Base-by-base conservation (phyloP, 331 rosid genomes). In the Acacia concinna region DNA sequence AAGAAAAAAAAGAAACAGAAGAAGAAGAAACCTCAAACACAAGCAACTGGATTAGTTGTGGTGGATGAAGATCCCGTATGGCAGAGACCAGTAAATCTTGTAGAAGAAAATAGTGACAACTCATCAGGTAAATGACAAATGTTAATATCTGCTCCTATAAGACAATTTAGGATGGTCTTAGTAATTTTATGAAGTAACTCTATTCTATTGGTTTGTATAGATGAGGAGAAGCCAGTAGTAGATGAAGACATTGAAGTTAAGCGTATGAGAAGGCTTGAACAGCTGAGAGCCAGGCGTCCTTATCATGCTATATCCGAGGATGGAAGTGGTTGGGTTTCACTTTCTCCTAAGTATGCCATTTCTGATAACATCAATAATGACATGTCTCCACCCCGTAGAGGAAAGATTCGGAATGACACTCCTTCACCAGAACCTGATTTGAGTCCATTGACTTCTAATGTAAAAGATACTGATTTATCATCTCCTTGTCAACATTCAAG, bases 281-380 rank as follows among this genome's bases (percentile, higher is more conserved):
- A 78, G 62, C 78, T 91, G 51, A 88, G 85, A 86, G 97, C 97
- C 15, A 87, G 80, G 17, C 99, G 91, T 57, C 82, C 91, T 32
- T 81, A 79, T 81, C 82, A 91, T 87, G 87, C 89, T 62, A 87
- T 95, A 78, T 90, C 94, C 1, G 97, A 92, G 78, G 98, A 95
- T 83, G 99, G 99, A 59, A 95, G 99, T 84, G 99, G 99, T 84
- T 95, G 99, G 97, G 81, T 95, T 85, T 54, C 94, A 18, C 92
- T 95, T 75, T 85, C 97, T 80, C 64, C 85, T 20, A 76, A 86
- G 18, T n/a, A 37, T 14, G 74, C 17, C 1, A 80, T 77, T 79
- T 74, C 84, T 75, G 64, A 38, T 51, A 54, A 76, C 65, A 74
- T 74, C 21, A 77, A 75, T 27, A 47, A 82, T 43, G 92, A 88